These are phyloP conservation scores for Ambrosia hybrid DNA, from an alignment of 140 eudicot genomes.

Conservation along the genomic window DNA sequence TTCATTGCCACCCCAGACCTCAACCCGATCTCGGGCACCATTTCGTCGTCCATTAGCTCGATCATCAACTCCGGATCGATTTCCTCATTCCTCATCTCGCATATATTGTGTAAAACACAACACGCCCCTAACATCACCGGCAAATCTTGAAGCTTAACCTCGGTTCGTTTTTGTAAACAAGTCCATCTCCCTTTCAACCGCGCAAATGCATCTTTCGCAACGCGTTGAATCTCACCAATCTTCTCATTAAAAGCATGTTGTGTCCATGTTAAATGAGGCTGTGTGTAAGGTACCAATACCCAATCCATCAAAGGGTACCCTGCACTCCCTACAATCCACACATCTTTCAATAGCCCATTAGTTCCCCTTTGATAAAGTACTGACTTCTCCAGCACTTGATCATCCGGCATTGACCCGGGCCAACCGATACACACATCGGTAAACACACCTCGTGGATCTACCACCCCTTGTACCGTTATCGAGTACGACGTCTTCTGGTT, in stretches of 20 bases:
- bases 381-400: constrained; percentile 85
- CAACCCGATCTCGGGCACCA: constrained; percentile 75
- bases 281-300: constrained; percentile 87
- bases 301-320: constrained; percentile 97
- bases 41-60: constrained; percentile 84
- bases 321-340: constrained; percentile 80
- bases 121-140: constrained; percentile 97
- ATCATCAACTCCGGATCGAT: constrained; percentile 55
- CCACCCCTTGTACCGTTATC: constrained; percentile 93
- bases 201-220: constrained; percentile 68
- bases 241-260: constrained; percentile 94
- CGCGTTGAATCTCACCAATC: constrained; percentile 64
- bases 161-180: constrained; percentile 91
- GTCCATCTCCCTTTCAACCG: constrained; percentile 91
- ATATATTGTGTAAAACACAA: constrained; percentile 91
- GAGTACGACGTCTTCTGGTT: constrained; percentile 92
- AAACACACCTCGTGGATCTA: constrained; percentile 76
- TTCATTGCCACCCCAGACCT: constrained; percentile 69
- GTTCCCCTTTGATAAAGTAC: constrained; percentile 78
- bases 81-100: constrained; percentile 81
- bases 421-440: constrained; percentile 95
- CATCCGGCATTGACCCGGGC: constrained; percentile 99
- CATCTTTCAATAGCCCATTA: constrained; percentile 68
- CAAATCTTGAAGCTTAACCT: constrained; percentile 91
- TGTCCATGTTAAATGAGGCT: constrained; percentile 88